These are phyloP conservation scores for Acanthamoeba culbertsoni DNA, from an alignment of 208 protist genomes.

Conservation along the genomic window DNA sequence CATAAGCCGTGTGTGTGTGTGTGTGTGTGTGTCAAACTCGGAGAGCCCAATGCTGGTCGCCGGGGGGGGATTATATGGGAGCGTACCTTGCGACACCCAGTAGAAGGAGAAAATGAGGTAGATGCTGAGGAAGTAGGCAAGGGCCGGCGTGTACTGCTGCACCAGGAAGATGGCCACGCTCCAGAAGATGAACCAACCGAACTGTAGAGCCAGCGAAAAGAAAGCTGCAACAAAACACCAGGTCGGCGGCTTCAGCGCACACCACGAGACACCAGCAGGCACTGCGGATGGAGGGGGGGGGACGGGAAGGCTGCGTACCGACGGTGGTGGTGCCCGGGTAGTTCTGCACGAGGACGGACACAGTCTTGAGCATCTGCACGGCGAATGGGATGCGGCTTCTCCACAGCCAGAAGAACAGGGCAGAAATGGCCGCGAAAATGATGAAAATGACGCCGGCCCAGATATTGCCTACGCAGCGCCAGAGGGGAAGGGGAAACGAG, in stretches of 20 bases:
- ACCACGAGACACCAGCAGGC: neutral
- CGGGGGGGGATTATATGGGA: neutral
- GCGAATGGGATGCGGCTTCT: conserved; percentile 58
- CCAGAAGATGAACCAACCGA: conserved; percentile 58
- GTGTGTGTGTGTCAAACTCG: neutral
- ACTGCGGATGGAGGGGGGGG: too few relatives aligned
- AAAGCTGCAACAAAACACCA: too few relatives aligned
- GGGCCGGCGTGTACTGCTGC: conserved; percentile 16
- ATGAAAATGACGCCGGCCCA: conserved; percentile 30
- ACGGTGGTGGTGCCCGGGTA: conserved; percentile 18
- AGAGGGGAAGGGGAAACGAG: neutral
- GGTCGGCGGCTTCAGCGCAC: too few relatives aligned
- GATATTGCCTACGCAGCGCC: neutral
- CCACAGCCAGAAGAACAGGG: conserved; percentile 26
- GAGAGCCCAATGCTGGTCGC: neutral
- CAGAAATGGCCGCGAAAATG: neutral
- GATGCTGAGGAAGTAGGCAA: neutral
- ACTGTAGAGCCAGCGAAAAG: neutral
- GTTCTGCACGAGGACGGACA: neutral
- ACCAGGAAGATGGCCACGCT: neutral
- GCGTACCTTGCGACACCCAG: conserved; percentile 34
- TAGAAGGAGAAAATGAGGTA: conserved; percentile 64
- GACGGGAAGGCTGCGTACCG: neutral
- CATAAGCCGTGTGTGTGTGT: neutral
- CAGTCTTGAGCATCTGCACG: conserved; percentile 48